Base-by-base conservation (phyloP, 1,284 basidiomycete species). In the Crucibulum cyathiforme region DNA sequence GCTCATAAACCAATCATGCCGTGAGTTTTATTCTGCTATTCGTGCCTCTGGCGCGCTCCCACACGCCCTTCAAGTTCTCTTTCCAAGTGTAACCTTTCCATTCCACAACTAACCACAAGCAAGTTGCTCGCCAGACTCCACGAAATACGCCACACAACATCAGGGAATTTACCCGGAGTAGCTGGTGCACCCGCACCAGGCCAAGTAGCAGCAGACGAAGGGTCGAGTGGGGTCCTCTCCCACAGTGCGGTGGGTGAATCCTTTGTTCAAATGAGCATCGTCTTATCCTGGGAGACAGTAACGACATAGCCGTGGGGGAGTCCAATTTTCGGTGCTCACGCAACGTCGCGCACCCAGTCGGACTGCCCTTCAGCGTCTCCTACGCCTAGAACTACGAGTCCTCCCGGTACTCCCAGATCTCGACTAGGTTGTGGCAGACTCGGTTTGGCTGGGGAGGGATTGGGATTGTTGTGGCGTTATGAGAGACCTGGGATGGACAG, bases 11-110 rank as follows among this genome's bases (percentile, higher is more conserved):
- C 31, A 31, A 31, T 31, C 31, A 31, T 5, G 31, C 31, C 5
- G n/a, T n/a, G n/a, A n/a, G n/a, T n/a, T n/a, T n/a, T n/a, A n/a
- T n/a, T n/a, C n/a, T n/a, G n/a, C n/a, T n/a, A n/a, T n/a, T n/a
- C n/a, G n/a, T n/a, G n/a, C n/a, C n/a, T n/a, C n/a, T n/a, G n/a
- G n/a, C n/a, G n/a, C n/a, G n/a, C n/a, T n/a, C n/a, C n/a, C n/a
- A 99, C 24, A 85, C 82, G 19, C 94, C 93, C 74, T 95, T 95
- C 70, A 98, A 79, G 74, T 94, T 97, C 81, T 99, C 97, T 80
- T 99, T 99, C 97, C 96, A 99, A 99, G 81, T 12, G 93, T 96
- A 36, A 99, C 96, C 79, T 98, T 98, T 34, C 98, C 97, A 75
- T 99, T 97, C 96, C 97, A 77, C 96, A 98, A 75, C 95, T 97